These are phyloP conservation scores for Trametes gibbosa DNA, from an alignment of 768 basidiomycete species.

Conservation along the genomic window DNA sequence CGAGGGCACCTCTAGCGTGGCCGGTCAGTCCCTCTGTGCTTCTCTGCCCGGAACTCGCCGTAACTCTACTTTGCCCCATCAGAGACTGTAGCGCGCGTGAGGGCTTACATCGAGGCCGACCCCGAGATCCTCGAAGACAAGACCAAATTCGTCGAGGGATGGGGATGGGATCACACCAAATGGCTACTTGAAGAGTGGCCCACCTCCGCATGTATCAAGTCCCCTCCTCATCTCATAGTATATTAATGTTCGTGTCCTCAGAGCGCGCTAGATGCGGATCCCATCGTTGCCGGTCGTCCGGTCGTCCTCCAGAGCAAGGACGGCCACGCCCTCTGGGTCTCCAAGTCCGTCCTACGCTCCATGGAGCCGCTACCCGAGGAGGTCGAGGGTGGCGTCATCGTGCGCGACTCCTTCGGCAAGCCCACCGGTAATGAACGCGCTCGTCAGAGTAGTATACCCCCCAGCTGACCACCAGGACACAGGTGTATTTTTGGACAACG, in stretches of 20 bases:
- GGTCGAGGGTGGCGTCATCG: slow-evolving; percentile 79
- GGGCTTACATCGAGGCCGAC: slow-evolving; percentile 55
- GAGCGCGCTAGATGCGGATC: slow-evolving; percentile 72
- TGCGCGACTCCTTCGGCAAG: slow-evolving; percentile 60
- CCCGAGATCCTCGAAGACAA: slow-evolving; percentile 56
- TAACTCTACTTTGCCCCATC: not conserved
- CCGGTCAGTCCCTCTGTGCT: slow-evolving; percentile 39
- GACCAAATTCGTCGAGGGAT: slow-evolving; percentile 66
- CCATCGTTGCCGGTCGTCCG: slow-evolving; percentile 61
- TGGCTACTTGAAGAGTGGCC: slow-evolving; percentile 66
- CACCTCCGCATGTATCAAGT: slow-evolving; percentile 50
- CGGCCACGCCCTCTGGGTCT: slow-evolving; percentile 88
- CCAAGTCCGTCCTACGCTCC: slow-evolving; percentile 51
- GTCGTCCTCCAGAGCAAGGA: slow-evolving; percentile 84
- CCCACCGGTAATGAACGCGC: slow-evolving; percentile 58
- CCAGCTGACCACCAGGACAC: slow-evolving; percentile 4
- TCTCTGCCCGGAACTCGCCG: not conserved
- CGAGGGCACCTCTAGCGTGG: slow-evolving; percentile 54
- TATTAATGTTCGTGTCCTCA: slow-evolving; percentile 28
- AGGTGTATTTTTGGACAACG: slow-evolving; percentile 85
- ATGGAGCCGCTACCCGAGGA: slow-evolving; percentile 63
- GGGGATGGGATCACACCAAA: slow-evolving; percentile 90
- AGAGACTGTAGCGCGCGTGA: slow-evolving; percentile 66
- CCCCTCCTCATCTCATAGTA: not conserved
- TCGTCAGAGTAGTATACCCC: not conserved